These are phyloP conservation scores for Thermoascus crustaceus DNA, from an alignment of 2,329 filamentous ascomycete genomes.

Conservation along the genomic window DNA sequence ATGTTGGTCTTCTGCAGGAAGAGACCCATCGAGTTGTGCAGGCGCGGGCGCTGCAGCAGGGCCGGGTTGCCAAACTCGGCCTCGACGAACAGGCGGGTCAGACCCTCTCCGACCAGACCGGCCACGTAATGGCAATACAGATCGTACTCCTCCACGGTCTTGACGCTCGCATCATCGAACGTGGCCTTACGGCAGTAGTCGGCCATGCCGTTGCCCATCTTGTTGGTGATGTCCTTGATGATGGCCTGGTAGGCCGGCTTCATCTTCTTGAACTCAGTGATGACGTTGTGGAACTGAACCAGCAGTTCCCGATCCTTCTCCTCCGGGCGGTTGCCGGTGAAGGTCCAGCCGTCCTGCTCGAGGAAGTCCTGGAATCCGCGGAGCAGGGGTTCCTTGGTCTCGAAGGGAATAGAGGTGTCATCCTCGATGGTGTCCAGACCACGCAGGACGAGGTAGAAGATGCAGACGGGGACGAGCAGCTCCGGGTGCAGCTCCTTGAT, in stretches of 20 bases:
- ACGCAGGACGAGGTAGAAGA: constrained; percentile 90
- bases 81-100: constrained; percentile 84
- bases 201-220: constrained; percentile 98
- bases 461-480: constrained; percentile 74
- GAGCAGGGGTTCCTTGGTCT: constrained; percentile 76
- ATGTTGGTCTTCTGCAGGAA: constrained; percentile 99
- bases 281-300: constrained; percentile 82
- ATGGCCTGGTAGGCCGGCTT: constrained; percentile 77
- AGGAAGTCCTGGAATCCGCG: constrained; percentile 73
- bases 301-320: constrained; percentile 92
- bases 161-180: constrained; percentile 68
- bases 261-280: constrained; percentile 78
- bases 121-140: constrained; percentile 97
- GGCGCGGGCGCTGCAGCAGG: constrained; percentile 65
- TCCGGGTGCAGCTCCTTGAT: constrained; percentile 95
- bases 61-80: constrained; percentile 78
- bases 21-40: constrained; percentile 93
- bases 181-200: constrained; percentile 85
- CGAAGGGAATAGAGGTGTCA: constrained; percentile 83
- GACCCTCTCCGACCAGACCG: constrained; percentile 91
- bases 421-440: constrained; percentile 98
- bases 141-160: constrained; percentile 84
- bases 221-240: constrained; percentile 83
- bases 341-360: constrained; percentile 83
- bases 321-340: constrained; percentile 71